Percentiles rank a stretch among this genome's conserved stretches.
Evolutionary conservation across 352 stramenopile genomes (phyloP).

Genomic region (Phytophthora nicotianae): DNA sequence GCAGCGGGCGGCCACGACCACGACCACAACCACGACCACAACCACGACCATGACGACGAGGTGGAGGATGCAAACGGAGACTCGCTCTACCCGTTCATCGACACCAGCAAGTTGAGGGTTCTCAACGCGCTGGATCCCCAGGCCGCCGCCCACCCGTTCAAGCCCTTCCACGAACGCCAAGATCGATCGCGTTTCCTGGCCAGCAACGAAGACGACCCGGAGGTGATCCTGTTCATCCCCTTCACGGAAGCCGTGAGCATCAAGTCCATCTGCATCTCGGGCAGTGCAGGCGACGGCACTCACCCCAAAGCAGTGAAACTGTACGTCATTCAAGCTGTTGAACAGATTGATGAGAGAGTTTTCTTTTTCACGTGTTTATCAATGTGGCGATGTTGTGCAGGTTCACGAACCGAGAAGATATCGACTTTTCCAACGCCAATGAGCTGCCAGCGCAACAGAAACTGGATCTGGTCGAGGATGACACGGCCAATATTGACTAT

Average conservation of each 20-base stretch:
- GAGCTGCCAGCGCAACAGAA: conserved; percentile 79
- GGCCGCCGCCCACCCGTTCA: conserved; percentile 78
- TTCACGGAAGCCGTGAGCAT: conserved; percentile 90
- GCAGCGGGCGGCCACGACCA: conserved; percentile 53
- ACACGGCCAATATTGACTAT: conserved; percentile 71
- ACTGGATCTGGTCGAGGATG: conserved; percentile 79
- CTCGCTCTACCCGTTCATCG: conserved; percentile 85
- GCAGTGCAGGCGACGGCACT: conserved; percentile 65
- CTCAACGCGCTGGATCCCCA: conserved; percentile 74
- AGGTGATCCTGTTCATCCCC: conserved; percentile 86
- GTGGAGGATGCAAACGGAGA: conserved; percentile 76
- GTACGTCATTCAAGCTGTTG: conserved; percentile 31
- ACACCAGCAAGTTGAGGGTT: conserved; percentile 86
- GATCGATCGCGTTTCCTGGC: conserved; percentile 67
- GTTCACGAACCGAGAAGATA: conserved; percentile 85
- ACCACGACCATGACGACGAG: conserved; percentile 68
- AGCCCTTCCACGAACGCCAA: conserved; percentile 76
- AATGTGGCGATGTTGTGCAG: conserved; percentile 26
- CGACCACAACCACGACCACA: conserved; percentile 47
- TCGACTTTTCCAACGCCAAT: conserved; percentile 85
- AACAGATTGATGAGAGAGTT: not conserved
- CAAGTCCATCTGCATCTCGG: conserved; percentile 89
- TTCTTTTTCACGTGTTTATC: conserved; percentile 1
- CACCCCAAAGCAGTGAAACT: conserved; percentile 87
- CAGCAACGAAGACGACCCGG: conserved; percentile 85